These are phyloP conservation scores for Boletus sp. DNA, from an alignment of 1,284 basidiomycete genomes.

Conservation along the genomic window DNA sequence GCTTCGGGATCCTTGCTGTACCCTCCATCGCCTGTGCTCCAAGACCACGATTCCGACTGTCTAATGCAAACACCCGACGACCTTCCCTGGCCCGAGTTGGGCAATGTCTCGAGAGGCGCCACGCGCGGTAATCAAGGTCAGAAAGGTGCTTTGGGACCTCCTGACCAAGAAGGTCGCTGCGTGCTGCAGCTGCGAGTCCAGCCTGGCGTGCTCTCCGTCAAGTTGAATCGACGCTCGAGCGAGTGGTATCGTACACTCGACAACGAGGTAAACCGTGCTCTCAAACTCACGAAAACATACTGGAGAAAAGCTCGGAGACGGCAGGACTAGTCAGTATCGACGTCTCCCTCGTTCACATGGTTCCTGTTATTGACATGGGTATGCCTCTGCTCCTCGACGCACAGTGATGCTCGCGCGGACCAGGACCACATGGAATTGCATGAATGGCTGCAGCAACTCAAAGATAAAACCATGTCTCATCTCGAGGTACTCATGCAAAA, in stretches of 20 bases:
- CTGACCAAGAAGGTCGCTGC: conserved; percentile 67
- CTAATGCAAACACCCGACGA: conserved; percentile 61
- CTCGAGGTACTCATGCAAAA: conserved; percentile 79
- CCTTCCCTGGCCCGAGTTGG: conserved; percentile 78
- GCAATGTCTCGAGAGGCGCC: conserved; percentile 77
- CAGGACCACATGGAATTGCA: conserved; percentile 83
- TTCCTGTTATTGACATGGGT: conserved; percentile 11
- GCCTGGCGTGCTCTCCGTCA: conserved; percentile 71
- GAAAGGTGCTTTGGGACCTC: conserved; percentile 65
- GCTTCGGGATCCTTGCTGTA: conserved; percentile 15
- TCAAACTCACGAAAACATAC: conserved; percentile 78
- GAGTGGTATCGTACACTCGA: conserved; percentile 77
- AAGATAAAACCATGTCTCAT: conserved; percentile 82
- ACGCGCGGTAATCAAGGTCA: conserved; percentile 79
- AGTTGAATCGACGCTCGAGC: conserved; percentile 65
- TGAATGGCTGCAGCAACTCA: conserved; percentile 78
- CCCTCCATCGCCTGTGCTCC: conserved; percentile 11
- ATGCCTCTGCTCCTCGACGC: neutral
- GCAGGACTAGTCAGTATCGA: conserved; percentile 56
- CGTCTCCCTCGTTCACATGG: neutral
- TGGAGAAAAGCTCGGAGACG: conserved; percentile 72
- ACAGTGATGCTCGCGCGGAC: conserved; percentile 65
- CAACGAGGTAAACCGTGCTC: conserved; percentile 67
- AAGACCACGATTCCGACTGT: conserved; percentile 17
- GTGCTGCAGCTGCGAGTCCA: conserved; percentile 72